These are phyloP conservation scores for Cajanus cajan DNA, from an alignment of 306 rosid species.

Conservation along the genomic window DNA sequence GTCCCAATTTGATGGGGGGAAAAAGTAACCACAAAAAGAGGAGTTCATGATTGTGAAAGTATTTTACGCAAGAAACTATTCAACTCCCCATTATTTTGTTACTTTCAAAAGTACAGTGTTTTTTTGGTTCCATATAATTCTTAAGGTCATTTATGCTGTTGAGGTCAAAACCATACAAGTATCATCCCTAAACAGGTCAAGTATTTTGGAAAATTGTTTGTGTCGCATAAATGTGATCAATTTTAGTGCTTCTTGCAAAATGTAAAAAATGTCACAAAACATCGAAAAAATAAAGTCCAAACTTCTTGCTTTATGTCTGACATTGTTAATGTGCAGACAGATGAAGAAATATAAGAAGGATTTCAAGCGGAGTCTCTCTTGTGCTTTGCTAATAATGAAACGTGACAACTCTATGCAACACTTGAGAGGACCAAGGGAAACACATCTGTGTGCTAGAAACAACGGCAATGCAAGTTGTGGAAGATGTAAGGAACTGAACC, in stretches of 20 bases:
- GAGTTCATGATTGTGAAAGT: not conserved
- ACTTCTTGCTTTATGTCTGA: slow-evolving; percentile 2
- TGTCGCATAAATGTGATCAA: not conserved
- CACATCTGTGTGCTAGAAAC: not conserved
- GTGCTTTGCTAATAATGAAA: slow-evolving; percentile 52
- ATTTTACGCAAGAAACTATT: not conserved
- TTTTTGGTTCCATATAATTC: not conserved
- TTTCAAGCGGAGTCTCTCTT: slow-evolving; percentile 48
- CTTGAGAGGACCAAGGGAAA: slow-evolving; percentile 47
- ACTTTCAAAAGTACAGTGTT: not conserved
- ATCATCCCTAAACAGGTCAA: not conserved
- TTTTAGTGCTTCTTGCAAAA: not conserved
- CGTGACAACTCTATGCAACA: slow-evolving; percentile 36
- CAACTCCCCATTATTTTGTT: not conserved
- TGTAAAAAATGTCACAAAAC: not conserved
- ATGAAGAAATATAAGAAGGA: slow-evolving; percentile 59
- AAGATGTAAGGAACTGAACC: slow-evolving; percentile 51
- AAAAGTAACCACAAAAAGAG: not conserved
- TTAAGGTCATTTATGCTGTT: not conserved
- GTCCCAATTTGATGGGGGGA: not conserved
- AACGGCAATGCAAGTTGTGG: slow-evolving; percentile 3
- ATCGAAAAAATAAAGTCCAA: not conserved
- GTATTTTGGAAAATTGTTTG: not conserved
- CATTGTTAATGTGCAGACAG: slow-evolving; percentile 40
- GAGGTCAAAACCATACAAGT: not conserved